phyloP scores from a whole-genome alignment of 768 basidiomycete genomes.

The Lactarius sp. region DNA sequence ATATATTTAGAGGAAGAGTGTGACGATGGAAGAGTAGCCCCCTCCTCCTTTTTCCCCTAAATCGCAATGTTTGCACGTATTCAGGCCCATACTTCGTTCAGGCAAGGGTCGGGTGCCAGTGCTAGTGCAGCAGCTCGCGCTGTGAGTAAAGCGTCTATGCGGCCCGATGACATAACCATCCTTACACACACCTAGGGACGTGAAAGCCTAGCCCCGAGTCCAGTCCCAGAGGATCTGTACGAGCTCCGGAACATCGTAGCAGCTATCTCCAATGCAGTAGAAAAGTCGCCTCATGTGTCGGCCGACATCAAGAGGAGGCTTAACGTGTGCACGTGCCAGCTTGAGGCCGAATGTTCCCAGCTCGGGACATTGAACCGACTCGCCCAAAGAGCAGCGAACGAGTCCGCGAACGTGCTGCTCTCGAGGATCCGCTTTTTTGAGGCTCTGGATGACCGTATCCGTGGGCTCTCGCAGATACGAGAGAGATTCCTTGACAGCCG shows the following conservation, averaged over 20 bases:
- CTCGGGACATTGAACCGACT: not conserved
- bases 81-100: not conserved
- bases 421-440: constrained; percentile 13
- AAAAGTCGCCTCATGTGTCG: not conserved
- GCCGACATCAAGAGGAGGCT: not conserved
- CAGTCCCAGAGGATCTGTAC: constrained; percentile 8
- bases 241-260: constrained; percentile 2
- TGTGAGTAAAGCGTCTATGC: not conserved
- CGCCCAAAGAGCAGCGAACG: not conserved
- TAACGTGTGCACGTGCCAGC: not conserved
- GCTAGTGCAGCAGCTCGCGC: not conserved
- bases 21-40: not conserved
- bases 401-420: constrained; percentile 4
- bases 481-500: constrained; percentile 11
- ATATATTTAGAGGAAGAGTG: not conserved
- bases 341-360: constrained; percentile 12
- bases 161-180: not conserved
- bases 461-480: constrained; percentile 1
- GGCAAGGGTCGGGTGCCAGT: not conserved
- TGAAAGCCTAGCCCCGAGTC: not conserved
- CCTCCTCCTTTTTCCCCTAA: not conserved
- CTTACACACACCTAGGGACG: not conserved
- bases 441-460: not conserved
- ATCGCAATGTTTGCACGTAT: not conserved
- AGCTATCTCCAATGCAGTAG: not conserved